Conservation (phyloP, 257 asterid species). For the Ehretia macrophylla region DNA sequence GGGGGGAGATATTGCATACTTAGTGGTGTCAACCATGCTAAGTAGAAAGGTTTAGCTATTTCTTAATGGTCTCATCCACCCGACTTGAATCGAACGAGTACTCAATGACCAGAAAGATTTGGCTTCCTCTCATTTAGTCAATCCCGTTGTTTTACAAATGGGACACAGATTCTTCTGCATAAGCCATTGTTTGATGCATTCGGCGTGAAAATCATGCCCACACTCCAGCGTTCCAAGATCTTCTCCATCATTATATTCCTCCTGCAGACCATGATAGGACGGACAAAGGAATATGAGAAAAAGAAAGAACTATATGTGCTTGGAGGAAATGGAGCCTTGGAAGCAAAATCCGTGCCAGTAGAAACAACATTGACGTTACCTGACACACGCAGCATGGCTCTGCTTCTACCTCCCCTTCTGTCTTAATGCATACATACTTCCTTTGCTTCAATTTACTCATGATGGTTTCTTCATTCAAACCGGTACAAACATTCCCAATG, state of each 20-base stretch:
- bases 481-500: conserved; percentile 42
- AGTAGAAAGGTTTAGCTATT: no score
- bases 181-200: conserved; percentile 46
- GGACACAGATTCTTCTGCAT: conserved; percentile 45
- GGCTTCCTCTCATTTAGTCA: conserved; percentile 18
- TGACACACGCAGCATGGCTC: conserved; percentile 51
- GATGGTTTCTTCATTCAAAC: conserved; percentile 36
- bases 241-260: conserved; percentile 34
- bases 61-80: conserved; percentile 3
- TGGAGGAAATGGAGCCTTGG: background rate
- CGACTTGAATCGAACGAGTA: conserved; percentile 2
- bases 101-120: conserved; percentile 6
- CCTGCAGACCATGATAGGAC: conserved; percentile 23
- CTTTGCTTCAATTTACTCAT: conserved; percentile 26
- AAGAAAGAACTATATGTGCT: background rate
- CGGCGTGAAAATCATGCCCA: conserved; percentile 38
- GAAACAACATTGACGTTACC: conserved; percentile 13
- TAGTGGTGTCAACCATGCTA: background rate
- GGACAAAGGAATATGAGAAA: background rate
- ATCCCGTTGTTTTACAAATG: conserved; percentile 40
- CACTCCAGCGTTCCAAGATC: conserved; percentile 40
- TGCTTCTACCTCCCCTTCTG: conserved; percentile 17
- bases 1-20: no score
- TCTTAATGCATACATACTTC: conserved; percentile 17
- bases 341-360: background rate